Evolutionary conservation across 345 rosid species (phyloP).

Genomic region (Pistacia atlantica): DNA sequence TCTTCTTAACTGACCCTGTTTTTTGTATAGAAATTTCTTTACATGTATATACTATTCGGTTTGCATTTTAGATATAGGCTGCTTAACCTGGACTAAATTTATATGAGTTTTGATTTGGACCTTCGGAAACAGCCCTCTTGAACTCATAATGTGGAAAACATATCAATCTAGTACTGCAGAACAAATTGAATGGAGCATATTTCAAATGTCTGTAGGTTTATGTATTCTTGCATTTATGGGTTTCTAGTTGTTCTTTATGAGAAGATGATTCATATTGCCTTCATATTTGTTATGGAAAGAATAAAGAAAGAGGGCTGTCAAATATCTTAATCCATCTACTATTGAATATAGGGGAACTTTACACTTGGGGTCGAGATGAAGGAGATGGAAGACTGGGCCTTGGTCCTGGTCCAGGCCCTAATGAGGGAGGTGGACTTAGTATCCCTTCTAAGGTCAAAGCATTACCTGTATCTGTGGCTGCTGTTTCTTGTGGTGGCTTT

Average conservation of each 20-base stretch:
- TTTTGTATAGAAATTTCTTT: no score
- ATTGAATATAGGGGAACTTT: conserved; percentile 63
- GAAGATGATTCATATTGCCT: neutral
- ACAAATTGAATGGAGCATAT: neutral
- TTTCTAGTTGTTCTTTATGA: neutral
- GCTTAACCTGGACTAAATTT: no score
- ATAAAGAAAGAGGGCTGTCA: neutral
- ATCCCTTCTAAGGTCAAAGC: conserved; percentile 82
- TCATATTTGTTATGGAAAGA: neutral
- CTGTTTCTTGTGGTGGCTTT: conserved; percentile 92
- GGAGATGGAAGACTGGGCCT: conserved; percentile 96
- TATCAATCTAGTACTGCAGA: neutral
- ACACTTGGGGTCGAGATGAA: conserved; percentile 95
- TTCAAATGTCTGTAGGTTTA: neutral
- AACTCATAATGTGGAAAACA: neutral
- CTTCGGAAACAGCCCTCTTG: neutral
- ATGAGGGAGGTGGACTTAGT: conserved; percentile 91
- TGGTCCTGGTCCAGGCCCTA: conserved; percentile 88
- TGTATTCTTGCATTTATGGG: neutral
- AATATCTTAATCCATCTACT: conserved; percentile 5
- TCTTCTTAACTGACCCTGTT: neutral
- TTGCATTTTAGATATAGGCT: neutral
- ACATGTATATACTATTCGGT: neutral
- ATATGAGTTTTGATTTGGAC: neutral
- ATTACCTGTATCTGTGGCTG: conserved; percentile 60